Percentiles rank a stretch among this genome's conserved stretches.
phyloP scores from a whole-genome alignment of 805 yeast species.

The Vanderwaltozyma tropicalis region DNA sequence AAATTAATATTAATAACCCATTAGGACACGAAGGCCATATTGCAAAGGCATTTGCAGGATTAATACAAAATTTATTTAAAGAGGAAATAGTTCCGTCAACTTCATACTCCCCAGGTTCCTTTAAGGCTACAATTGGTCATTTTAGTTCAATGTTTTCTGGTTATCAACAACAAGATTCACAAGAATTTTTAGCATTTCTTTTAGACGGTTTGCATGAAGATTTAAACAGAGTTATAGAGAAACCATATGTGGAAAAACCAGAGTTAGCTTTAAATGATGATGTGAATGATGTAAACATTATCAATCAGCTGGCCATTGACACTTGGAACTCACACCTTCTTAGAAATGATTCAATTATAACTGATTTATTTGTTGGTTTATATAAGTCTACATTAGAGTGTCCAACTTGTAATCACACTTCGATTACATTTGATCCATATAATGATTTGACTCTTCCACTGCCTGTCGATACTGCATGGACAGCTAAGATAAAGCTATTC shows the following conservation, averaged over 20 bases:
- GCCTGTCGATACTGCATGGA: slow-evolving; percentile 70
- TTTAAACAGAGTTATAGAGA: slow-evolving; percentile 66
- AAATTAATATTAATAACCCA: slow-evolving; percentile 69
- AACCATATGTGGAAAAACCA: slow-evolving; percentile 86
- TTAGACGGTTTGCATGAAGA: slow-evolving; percentile 92
- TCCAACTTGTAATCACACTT: slow-evolving; percentile 69
- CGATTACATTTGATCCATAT: slow-evolving; percentile 89
- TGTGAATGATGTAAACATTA: slow-evolving; percentile 40
- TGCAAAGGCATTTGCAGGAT: slow-evolving; percentile 62
- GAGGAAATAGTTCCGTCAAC: slow-evolving; percentile 16
- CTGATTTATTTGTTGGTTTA: slow-evolving; percentile 81
- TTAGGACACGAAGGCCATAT: slow-evolving; percentile 77
- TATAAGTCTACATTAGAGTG: slow-evolving; percentile 86
- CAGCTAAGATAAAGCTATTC: slow-evolving; percentile 49
- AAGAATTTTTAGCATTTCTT: slow-evolving; percentile 81
- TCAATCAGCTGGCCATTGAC: slow-evolving; percentile 52
- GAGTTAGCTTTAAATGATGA: slow-evolving; percentile 55
- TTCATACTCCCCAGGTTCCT: slow-evolving; percentile 56
- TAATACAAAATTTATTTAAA: slow-evolving; percentile 52
- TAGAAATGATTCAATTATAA: slow-evolving; percentile 76
- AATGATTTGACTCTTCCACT: slow-evolving; percentile 83
- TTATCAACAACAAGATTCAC: slow-evolving; percentile 89
- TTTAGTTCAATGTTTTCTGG: slow-evolving; percentile 77
- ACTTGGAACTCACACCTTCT: slow-evolving; percentile 74
- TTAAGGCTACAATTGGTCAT: slow-evolving; percentile 69